A percentile compares a stretch with the other conserved stretches of the same genome.
phyloP scores from a whole-genome alignment of 495 filamentous ascomycete genomes.

The Daldinia vernicosa region DNA sequence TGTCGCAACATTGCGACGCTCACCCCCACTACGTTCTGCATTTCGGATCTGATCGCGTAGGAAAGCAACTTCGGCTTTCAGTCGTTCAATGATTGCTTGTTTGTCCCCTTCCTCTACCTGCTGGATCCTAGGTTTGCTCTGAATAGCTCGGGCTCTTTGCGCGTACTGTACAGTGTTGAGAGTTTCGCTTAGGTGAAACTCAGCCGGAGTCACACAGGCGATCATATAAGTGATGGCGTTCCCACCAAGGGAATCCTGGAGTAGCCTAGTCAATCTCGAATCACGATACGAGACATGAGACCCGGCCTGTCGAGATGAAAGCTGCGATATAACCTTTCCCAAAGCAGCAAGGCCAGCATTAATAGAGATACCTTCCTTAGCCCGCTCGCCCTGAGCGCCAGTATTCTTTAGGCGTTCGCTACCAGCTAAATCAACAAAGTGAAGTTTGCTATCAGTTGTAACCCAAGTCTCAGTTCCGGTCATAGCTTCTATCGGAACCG shows the following conservation, averaged over 20 bases:
- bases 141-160: slow-evolving; percentile 93
- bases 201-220: slow-evolving; percentile 95
- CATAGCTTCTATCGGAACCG: slow-evolving; percentile 85
- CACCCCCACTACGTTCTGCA: slow-evolving; percentile 65
- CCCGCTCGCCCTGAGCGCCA: slow-evolving; percentile 91
- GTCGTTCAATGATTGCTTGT: slow-evolving; percentile 90
- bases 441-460: slow-evolving; percentile 96
- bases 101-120: slow-evolving; percentile 95
- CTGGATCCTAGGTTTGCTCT: slow-evolving; percentile 97
- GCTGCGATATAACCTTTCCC: slow-evolving; percentile 97
- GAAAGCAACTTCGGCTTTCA: slow-evolving; percentile 94
- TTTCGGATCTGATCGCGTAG: slow-evolving; percentile 90
- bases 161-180: slow-evolving; percentile 98
- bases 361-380: slow-evolving; percentile 97
- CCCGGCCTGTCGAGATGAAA: slow-evolving; percentile 87
- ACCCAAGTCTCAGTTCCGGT: slow-evolving; percentile 71
- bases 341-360: slow-evolving; percentile 95
- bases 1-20: slow-evolving; percentile 65
- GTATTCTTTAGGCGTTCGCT: slow-evolving; percentile 98
- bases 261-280: slow-evolving; percentile 91
- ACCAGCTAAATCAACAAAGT: slow-evolving; percentile 98
- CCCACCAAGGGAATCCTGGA: slow-evolving; percentile 97
- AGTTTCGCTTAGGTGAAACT: slow-evolving; percentile 97
- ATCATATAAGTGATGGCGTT: slow-evolving; percentile 99
- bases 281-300: slow-evolving; percentile 98